Base-by-base conservation (phyloP, 805 yeast species). In the Pichia cabralensis region DNA sequence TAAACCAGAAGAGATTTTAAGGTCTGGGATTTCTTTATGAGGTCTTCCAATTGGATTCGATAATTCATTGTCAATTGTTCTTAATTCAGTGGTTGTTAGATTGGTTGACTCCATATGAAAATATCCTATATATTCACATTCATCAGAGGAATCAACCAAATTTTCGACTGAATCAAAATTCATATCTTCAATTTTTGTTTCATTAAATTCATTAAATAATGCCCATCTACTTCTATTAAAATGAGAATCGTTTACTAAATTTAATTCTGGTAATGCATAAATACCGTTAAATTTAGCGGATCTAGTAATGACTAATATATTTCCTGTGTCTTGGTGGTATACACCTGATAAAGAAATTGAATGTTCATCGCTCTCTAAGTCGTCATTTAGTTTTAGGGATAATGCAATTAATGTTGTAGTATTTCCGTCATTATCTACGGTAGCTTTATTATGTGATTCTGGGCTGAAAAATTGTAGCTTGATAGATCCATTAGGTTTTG, bases 41-140 rank as follows among this genome's bases (percentile, higher is more conserved):
- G 96, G 96, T 40, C 81, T 62, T 1, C 96, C 96, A n/a, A 70
- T 50, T 1, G 96, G 96, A 41, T 68, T 62, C 9, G 45, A 52
- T 15, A 86, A 57, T 53, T 88, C 97, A 24, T 73, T 67, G 45
- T 88, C 96, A 21, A 88, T 74, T 31, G 60, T 60, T 28, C 62
- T 49, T 38, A 85, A 50, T 41, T 85, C 76, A 8, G 64, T 62
- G 14, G 60, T 58, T 4, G 71, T 61, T 22, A 70, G 62, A 10
- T 64, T 62, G 12, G 85, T 74, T n/a, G 80, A 70, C 25, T 71
- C 71, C 14, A 82, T 53, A 48, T 85, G 94, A 31, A 84, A 61
- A 47, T 69, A 86, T 1, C 73, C 55, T 14, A 85, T 58, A 42
- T 66, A 76, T 52, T 88, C 97, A 56, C 97, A 88, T 40, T 60